Base-by-base conservation (phyloP, 1,284 basidiomycete species). In the Xerocomus cyaneibrunnescens region DNA sequence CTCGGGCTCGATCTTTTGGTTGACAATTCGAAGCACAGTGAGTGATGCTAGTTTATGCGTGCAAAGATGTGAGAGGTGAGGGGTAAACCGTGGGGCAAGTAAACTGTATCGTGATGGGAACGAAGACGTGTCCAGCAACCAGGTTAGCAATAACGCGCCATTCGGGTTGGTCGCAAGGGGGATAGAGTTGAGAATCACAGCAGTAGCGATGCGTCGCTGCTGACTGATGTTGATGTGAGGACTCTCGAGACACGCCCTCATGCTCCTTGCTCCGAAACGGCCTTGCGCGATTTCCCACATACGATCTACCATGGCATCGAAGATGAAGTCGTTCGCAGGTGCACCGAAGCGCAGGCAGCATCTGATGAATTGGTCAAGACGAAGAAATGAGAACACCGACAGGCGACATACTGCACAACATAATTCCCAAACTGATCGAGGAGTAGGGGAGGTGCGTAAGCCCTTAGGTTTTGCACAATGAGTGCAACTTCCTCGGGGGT, bases 371-470 rank as follows among this genome's bases (percentile, higher is more conserved):
- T 39, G 14, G 39, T 59, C 14, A 55, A 32, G 22, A 23, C 27
- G 5, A 19, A 23, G 7, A 34, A 39, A 50, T 14, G 27, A 9
- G 13, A 36, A 37, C 5, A 22, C 31, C 7, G 48, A 45, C 30
- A 48, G 31, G 37, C 38, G 28, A 78, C 87, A 69, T 66, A 91
- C 89, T 96, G 93, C 40, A 97, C 92, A 54, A 99, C 96, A 67
- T 99, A 99, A 72, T 99, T 99, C 51, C 97, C 97, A 59, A 97
- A 95, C 66, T 95, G 91, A 68, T 98, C 96, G 42, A 98, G 80
- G 50, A 99, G 82, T 27, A 99, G 79, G 13, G 97, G 93, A 42
- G 97, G 97, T 7, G 92, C 84, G 68, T 95, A 99, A 0, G 97
- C 87, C 46, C 91, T 78, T 55, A 99, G 72, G 68, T 97, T 90